Evolutionary conservation across 371 early-diverging fungal species (phyloP), one percentile per base, ranked within the genome.

Genomic region (Smittium culicis): DNA sequence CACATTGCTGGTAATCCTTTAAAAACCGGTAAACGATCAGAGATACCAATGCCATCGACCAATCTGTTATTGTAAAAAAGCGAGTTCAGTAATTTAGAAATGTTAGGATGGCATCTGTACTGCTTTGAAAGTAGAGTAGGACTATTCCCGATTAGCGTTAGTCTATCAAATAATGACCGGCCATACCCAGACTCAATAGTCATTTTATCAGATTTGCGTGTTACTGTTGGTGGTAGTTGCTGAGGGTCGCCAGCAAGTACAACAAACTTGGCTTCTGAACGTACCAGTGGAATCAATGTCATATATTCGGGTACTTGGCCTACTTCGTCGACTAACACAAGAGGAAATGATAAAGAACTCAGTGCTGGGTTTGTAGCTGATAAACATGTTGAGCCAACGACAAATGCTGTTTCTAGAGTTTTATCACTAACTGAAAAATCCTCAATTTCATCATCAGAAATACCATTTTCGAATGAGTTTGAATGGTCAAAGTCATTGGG

Each of bases 201-300:
- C 0, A 67, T 68, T 35, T 64, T 54, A 2, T 67, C 31, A 63
- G 73, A 56, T 76, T 54, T 71, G 16, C 85, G 83, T 5, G 78
- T 79, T 34, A 94, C 65, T 0, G 91, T 91, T 16, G 96, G 96
- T 2, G 93, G 83, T 59, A 98, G 83, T 80, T 96, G 93, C 27
- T 83, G 71, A 0, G 97, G 98, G 72, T 98, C 98, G 20, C 98
- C 98, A 34, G 96, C 88, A 62, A 96, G 77, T 14, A 98, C 79
- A 3, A 91, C 70, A 24, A 83, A 78, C 55, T 80, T 76, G 28
- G 83, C 81, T 8, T 79, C 70, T 54, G 90, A 86, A 16, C 85
- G 77, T 1, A 80, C 70, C 35, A 94, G 65, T 0, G 96, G 96
- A 0, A 96, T 83, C 69, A 96, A 74, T 0, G 88, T 84, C 76